Evolutionary conservation across 148 eudicot species (phyloP), one percentile per base, ranked within the genome.

Genomic region (Rheum nobile): DNA sequence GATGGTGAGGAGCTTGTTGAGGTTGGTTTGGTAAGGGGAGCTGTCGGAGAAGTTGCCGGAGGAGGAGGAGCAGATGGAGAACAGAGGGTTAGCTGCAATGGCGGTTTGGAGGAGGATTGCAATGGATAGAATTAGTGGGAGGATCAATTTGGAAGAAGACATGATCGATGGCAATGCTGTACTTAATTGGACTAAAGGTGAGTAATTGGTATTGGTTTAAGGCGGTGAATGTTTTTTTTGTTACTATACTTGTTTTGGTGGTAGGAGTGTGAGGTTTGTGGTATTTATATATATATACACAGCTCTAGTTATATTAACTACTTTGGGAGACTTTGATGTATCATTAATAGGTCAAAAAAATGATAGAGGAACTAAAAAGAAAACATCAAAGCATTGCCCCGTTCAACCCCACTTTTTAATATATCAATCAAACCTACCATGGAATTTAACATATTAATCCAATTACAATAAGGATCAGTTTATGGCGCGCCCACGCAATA

Each of bases 41-140:
- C 32, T 32, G 70, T 65, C 70, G 70, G 70, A 65, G 70, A 65
- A 65, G 70, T 65, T 65, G 9, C 70, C 70, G 10, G 70, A 65
- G 39, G 70, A 11, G 34, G 34, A 65, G 21, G 70, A 31, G 39
- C 41, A 65, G 21, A 6, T 17, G 70, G 17, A 32, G 70, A 4
- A 65, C 41, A 65, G 41, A 32, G 69, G 70, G 70, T 65, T 29
- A 6, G 39, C 3, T 65, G 39, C 39, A 65, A 65, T 65, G 39
- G 70, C 39, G n/a, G 41, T 16, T 26, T 31, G 31, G 39, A 55
- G 31, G 63, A 32, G 38, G 70, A 65, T 13, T 2, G 21, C 39
- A 34, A 65, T 14, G 22, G 70, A 24, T n/a, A 50, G 34, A 28
- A 28, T 28, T n/a, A 59, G 67, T 59, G 34, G 5, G 67, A 59